A percentile compares a stretch with the other conserved stretches of the same genome.
These are phyloP conservation scores for Torulaspora pretoriensis DNA, from an alignment of 1,139 yeast genomes.

Conservation along the genomic window DNA sequence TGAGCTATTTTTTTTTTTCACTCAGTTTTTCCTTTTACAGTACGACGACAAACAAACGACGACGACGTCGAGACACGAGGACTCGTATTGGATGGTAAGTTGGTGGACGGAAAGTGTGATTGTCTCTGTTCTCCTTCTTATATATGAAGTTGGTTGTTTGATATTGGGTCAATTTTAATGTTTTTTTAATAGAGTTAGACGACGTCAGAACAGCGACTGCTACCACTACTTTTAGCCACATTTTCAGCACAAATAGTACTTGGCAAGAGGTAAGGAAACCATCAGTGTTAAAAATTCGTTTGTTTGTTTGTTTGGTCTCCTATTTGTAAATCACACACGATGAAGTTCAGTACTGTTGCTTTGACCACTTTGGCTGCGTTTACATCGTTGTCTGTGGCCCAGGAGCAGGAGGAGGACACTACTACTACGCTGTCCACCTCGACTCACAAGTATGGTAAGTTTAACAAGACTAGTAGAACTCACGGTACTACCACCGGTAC, in stretches of 20 bases:
- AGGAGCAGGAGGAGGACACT: conserved; percentile 47
- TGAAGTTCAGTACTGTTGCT: conserved; percentile 40
- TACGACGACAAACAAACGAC: conserved; percentile 9
- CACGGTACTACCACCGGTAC: conserved; percentile 40
- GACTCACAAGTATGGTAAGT: conserved; percentile 46
- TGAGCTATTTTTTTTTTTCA: conserved; percentile 10
- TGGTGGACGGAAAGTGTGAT: neutral
- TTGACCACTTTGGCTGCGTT: conserved; percentile 36
- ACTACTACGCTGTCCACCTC: conserved; percentile 39
- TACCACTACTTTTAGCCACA: conserved; percentile 8
- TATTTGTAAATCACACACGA: conserved; percentile 16
- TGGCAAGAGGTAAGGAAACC: neutral
- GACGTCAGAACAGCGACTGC: conserved; percentile 12
- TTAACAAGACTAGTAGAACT: conserved; percentile 38
- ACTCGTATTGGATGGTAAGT: neutral
- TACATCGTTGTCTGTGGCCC: conserved; percentile 36
- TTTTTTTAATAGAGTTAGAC: conserved; percentile 9
- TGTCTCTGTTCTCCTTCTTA: conserved; percentile 1
- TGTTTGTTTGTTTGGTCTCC: conserved; percentile 5
- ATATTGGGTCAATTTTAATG: too few relatives aligned
- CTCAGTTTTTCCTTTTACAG: conserved; percentile 7
- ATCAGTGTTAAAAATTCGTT: neutral
- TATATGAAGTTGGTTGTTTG: conserved; percentile 1
- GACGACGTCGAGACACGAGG: conserved; percentile 2
- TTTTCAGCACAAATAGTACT: conserved; percentile 1